Evolutionary conservation across 352 stramenopile genomes (phyloP).

Genomic region (Globisporangium sylvaticum): DNA sequence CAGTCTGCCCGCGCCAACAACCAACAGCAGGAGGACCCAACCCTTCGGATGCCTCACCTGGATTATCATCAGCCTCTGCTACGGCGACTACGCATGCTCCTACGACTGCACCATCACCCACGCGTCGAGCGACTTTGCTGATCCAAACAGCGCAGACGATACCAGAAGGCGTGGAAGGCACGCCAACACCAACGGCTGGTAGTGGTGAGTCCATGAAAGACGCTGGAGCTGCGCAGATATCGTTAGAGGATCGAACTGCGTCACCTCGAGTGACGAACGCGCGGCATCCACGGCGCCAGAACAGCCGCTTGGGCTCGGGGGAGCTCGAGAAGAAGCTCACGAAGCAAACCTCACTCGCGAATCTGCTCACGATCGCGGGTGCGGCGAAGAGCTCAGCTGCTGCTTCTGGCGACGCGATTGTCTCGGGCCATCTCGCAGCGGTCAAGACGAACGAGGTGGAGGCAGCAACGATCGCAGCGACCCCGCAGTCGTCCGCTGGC

Average conservation of each 20-base stretch:
- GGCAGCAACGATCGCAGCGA: slow-evolving; percentile 28
- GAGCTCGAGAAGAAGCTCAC: background rate
- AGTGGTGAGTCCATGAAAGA: background rate
- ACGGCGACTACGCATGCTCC: background rate
- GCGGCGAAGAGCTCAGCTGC: background rate
- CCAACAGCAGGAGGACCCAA: background rate
- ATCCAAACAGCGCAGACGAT: slow-evolving; percentile 20
- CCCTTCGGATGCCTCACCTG: background rate
- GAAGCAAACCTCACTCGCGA: slow-evolving; percentile 28
- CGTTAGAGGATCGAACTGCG: background rate
- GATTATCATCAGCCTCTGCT: background rate
- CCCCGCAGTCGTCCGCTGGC: slow-evolving; percentile 5
- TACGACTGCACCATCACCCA: background rate
- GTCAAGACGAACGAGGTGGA: slow-evolving; percentile 27
- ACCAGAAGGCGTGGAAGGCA: slow-evolving; percentile 10
- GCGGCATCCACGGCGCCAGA: slow-evolving; percentile 14
- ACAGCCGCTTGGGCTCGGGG: background rate
- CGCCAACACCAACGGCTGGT: slow-evolving; percentile 1
- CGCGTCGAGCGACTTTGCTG: slow-evolving; percentile 5
- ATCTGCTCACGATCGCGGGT: slow-evolving; percentile 23
- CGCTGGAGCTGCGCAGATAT: background rate
- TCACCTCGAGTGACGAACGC: slow-evolving; percentile 17
- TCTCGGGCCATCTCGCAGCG: slow-evolving; percentile 20
- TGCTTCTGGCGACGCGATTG: background rate
- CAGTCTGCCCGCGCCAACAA: background rate